Conservation (phyloP, 768 basidiomycete genomes). For the Russula virescens region DNA sequence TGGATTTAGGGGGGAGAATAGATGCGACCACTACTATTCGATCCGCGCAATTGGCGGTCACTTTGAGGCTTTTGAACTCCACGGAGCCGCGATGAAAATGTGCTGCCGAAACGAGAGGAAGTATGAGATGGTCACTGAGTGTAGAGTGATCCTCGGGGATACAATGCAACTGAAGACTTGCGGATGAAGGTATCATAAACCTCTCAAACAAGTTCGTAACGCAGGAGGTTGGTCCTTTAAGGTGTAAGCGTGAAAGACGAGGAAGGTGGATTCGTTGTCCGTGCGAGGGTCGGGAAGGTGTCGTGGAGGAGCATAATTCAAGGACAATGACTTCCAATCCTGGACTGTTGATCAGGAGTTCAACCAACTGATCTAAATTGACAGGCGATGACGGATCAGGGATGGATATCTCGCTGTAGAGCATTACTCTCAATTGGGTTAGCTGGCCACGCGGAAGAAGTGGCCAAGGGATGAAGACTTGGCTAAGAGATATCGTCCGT, state of each 20-base stretch:
- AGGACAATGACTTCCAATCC: constrained; percentile 2
- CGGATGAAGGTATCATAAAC: background rate
- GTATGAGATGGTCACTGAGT: background rate
- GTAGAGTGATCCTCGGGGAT: background rate
- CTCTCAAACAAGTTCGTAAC: no score
- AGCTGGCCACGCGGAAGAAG: background rate
- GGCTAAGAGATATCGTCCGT: background rate
- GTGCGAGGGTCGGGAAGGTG: background rate
- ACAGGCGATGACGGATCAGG: background rate
- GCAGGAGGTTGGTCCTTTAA: no score
- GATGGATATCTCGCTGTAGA: background rate
- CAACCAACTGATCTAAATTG: background rate
- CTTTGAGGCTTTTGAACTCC: background rate
- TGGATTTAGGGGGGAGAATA: background rate
- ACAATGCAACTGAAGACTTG: constrained; percentile 4
- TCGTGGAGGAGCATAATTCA: background rate
- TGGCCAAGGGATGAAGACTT: background rate
- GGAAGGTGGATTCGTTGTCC: constrained; percentile 2
- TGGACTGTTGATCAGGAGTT: background rate
- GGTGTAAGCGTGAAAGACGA: background rate
- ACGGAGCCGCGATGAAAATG: background rate
- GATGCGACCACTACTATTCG: background rate
- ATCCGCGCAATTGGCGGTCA: background rate
- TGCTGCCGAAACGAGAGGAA: background rate
- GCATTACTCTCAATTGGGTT: background rate